Evolutionary conservation across 805 yeast species (phyloP).

Genomic region (Barnettozyma siamensis): DNA sequence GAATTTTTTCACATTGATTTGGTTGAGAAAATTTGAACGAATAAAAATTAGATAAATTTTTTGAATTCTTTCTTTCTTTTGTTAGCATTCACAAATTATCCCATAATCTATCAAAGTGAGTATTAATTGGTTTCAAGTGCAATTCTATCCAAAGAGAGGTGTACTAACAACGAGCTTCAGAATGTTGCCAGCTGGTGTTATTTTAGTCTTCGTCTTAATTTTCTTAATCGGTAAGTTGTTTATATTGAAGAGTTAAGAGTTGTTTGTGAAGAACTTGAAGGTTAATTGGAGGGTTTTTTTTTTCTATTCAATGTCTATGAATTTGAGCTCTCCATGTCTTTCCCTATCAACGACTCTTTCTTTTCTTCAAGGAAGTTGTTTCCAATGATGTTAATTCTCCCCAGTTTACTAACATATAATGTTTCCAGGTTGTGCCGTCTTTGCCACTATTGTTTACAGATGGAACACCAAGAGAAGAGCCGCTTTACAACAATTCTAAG

Average conservation of each 20-base stretch:
- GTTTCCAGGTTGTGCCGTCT: slow-evolving; percentile 15
- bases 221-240: slow-evolving; percentile 26
- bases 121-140: not conserved
- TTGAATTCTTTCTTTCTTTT: slow-evolving; percentile 3
- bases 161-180: slow-evolving; percentile 4
- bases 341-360: no score
- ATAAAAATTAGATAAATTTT: slow-evolving; percentile 2
- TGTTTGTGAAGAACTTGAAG: no score
- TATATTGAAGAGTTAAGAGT: no score
- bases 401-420: slow-evolving; percentile 6
- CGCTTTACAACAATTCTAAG: slow-evolving; percentile 23
- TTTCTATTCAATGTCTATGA: no score
- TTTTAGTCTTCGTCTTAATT: slow-evolving; percentile 26
- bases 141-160: not conserved
- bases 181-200: slow-evolving; percentile 31
- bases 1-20: not conserved
- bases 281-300: no score
- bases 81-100: not conserved
- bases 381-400: no score
- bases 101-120: not conserved
- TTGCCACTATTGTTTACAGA: slow-evolving; percentile 11
- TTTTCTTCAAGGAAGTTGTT: no score
- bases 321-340: no score
- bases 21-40: not conserved
- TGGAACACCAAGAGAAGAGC: slow-evolving; percentile 18